Percentiles rank a stretch among this genome's conserved stretches.
phyloP scores from a whole-genome alignment of 805 yeast species.

The Debaryomyces maramus region DNA sequence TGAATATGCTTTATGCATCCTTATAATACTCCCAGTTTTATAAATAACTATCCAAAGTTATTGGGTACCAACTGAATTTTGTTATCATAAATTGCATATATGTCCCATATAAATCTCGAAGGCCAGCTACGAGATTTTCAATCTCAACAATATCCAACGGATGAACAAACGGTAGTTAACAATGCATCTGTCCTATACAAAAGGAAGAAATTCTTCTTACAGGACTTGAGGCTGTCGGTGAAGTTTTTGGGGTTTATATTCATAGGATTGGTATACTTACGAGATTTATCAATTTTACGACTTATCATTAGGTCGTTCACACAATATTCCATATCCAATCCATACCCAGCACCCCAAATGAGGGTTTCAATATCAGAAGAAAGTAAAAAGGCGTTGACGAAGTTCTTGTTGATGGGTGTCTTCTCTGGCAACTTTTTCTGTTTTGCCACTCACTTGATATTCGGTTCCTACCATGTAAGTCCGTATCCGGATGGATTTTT shows the following conservation, averaged over 20 bases:
- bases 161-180: slow-evolving; percentile 41
- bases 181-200: slow-evolving; percentile 42
- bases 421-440: slow-evolving; percentile 23
- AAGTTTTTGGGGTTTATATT: slow-evolving; percentile 37
- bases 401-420: slow-evolving; percentile 25
- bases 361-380: slow-evolving; percentile 22
- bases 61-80: too few species aligned
- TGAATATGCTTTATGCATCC: too few species aligned
- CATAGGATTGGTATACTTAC: slow-evolving; percentile 38
- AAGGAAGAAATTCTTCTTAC: slow-evolving; percentile 41
- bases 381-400: slow-evolving; percentile 25
- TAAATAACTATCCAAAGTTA: too few species aligned
- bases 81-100: too few species aligned
- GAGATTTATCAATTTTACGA: slow-evolving; percentile 40
- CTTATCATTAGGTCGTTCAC: slow-evolving; percentile 25
- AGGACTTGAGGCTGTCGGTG: slow-evolving; percentile 33
- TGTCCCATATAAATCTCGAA: slow-evolving; percentile 12
- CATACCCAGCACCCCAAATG: slow-evolving; percentile 21
- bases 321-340: slow-evolving; percentile 31
- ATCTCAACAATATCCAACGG: slow-evolving; percentile 31
- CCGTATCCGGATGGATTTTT: slow-evolving; percentile 18
- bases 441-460: slow-evolving; percentile 26
- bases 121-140: slow-evolving; percentile 26
- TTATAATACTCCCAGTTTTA: too few species aligned
- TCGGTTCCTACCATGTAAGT: slow-evolving; percentile 22